Conservation (phyloP, 2,329 filamentous ascomycete genomes). For the Corynespora cassiicola region DNA sequence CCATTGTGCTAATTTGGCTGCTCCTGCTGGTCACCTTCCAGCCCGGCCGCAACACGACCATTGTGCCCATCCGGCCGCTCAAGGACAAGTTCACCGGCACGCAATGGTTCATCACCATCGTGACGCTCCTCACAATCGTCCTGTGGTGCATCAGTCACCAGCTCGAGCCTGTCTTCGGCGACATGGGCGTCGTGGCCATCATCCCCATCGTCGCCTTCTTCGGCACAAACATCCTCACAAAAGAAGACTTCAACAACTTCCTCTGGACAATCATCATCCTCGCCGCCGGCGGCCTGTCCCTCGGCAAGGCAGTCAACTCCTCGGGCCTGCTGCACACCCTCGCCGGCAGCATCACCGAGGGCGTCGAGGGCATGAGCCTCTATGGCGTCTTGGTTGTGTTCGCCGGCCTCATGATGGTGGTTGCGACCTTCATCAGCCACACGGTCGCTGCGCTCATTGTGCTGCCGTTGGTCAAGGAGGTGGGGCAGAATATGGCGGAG, state of each 20-base stretch:
- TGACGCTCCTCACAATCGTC: constrained; percentile 83
- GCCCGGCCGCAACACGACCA: constrained; percentile 82
- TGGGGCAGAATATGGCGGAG: constrained; percentile 82
- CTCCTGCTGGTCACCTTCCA: constrained; percentile 85
- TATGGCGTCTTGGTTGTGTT: constrained; percentile 91
- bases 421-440: constrained; percentile 97
- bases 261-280: constrained; percentile 99
- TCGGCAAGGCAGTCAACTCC: constrained; percentile 92
- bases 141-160: constrained; percentile 95
- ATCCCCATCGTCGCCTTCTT: constrained; percentile 97
- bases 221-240: constrained; percentile 92
- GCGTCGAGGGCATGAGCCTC: constrained; percentile 78
- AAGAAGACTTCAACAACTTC: constrained; percentile 99
- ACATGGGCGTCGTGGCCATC: constrained; percentile 98
- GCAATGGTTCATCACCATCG: constrained; percentile 89
- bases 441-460: constrained; percentile 97
- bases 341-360: constrained; percentile 74
- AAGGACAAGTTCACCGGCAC: constrained; percentile 87
- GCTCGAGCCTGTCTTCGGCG: constrained; percentile 85
- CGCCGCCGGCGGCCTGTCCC: constrained; percentile 87
- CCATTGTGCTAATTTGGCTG: constrained; percentile 86
- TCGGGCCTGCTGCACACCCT: constrained; percentile 92
- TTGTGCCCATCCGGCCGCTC: constrained; percentile 88
- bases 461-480: constrained; percentile 84
- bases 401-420: constrained; percentile 80